Base-by-base conservation (phyloP, 306 rosid species). In the Lathyrus oleraceus region DNA sequence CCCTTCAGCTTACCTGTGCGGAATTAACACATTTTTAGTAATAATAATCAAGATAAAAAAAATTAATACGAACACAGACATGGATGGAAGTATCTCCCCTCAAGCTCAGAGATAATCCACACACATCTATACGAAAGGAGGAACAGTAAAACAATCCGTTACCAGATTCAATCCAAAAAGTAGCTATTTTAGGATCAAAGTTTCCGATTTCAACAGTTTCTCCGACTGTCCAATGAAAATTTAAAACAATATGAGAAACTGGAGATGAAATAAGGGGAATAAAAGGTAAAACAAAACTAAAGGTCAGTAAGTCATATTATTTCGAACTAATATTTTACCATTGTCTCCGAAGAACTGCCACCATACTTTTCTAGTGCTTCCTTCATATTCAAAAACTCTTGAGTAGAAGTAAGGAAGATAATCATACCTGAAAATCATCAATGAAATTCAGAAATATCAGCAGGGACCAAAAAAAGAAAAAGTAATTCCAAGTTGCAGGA, bases 261-360 rank as follows among this genome's bases (percentile, higher is more conserved):
- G 23, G 54, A 39, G 73, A 48, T 10, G 53, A 45, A 44, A 36
- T 13, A 20, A 5, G 20, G 4, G 13, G 9, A 2, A 64, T 36
- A 43, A 48, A 53, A 23, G 17, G 43, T 7, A 12, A 32, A 13
- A 28, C 2, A 9, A 61, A 67, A 19, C 45, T n/a, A 52, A 49
- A 49, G 36, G 45, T 4, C n/a, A 47, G 51, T 16, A 66, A 51
- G 13, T 62, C 39, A 44, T 49, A 40, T 23, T 61, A 35, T 21
- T 47, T 59, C 19, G n/a, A 45, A 40, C 30, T 51, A 39, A 65
- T 71, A 75, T 43, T 74, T 71, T 78, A 94, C 97, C 91, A 52
- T 83, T 91, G 83, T 91, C 97, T 59, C 98, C 97, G 2, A 81
- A 91, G 79, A 91, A 94, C 81, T 94, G 99, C 97, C 97, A 94